Percentiles rank a stretch among this genome's conserved stretches.
Evolutionary conservation across 768 basidiomycete genomes (phyloP).

Genomic region (Lactarius akahatsu): DNA sequence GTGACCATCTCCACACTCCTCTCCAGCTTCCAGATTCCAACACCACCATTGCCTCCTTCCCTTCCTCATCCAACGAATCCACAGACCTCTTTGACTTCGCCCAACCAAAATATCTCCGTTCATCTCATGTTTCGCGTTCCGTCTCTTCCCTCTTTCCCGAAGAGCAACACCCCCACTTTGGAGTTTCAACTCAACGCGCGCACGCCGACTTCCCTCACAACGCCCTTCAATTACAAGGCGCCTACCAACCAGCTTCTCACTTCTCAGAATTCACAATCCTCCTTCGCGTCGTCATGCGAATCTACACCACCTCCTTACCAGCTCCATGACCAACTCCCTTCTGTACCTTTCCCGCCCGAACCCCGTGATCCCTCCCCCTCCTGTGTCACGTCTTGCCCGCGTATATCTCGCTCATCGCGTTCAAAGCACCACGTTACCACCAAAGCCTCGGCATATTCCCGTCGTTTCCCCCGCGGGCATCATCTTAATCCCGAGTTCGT

Average conservation of each 20-base stretch:
- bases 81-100: constrained; percentile 20
- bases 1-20: constrained; percentile 28
- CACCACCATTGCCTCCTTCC: constrained; percentile 10
- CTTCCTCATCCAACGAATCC: constrained; percentile 19
- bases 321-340: constrained; percentile 17
- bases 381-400: constrained; percentile 9
- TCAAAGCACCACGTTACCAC: constrained; percentile 22
- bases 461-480: constrained; percentile 62
- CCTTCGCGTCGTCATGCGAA: constrained; percentile 8
- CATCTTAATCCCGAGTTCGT: constrained; percentile 60
- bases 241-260: constrained; percentile 18
- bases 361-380: constrained; percentile 1
- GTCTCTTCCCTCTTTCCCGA: constrained; percentile 24
- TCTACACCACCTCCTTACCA: constrained; percentile 6
- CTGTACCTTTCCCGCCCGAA: constrained; percentile 17
- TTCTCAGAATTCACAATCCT: constrained; percentile 17
- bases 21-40: constrained; percentile 24
- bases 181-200: constrained; percentile 3
- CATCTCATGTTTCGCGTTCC: constrained; percentile 28
- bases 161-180: constrained; percentile 11
- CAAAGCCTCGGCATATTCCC: constrained; percentile 41
- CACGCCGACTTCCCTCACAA: constrained; percentile 19
- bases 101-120: constrained; percentile 24
- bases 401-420: constrained; percentile 9
- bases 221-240: constrained; percentile 26